These are phyloP conservation scores for Colletotrichum euphorbiae DNA, from an alignment of 2,329 filamentous ascomycete species.

Conservation along the genomic window DNA sequence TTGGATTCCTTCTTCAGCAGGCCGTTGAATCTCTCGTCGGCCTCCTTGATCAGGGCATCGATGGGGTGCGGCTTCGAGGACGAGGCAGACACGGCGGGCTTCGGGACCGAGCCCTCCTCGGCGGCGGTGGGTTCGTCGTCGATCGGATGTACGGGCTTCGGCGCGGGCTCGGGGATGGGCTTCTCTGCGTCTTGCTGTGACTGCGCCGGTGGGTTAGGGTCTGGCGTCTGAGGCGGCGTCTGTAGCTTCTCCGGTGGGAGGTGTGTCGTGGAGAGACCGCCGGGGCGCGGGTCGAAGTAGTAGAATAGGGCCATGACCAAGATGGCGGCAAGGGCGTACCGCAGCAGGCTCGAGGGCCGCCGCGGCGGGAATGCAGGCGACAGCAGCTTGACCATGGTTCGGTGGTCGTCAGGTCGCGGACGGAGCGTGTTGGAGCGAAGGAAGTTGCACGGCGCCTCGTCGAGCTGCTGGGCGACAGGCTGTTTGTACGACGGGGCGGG, in stretches of 20 bases:
- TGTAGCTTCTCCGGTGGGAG: conserved; percentile 22
- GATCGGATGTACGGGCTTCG: conserved; percentile 16
- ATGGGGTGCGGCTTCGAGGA: conserved; percentile 54
- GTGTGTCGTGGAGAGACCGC: conserved; percentile 23
- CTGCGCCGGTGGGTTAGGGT: conserved; percentile 33
- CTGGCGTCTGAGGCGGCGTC: conserved; percentile 39
- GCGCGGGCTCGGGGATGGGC: conserved; percentile 28
- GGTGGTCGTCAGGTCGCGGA: neutral
- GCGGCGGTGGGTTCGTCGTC: neutral
- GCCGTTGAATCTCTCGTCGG: conserved; percentile 52
- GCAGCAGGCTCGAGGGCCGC: conserved; percentile 63
- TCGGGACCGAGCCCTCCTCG: conserved; percentile 14
- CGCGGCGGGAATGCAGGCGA: conserved; percentile 56
- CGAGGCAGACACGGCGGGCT: conserved; percentile 38
- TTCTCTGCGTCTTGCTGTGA: conserved; percentile 27
- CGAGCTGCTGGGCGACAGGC: neutral
- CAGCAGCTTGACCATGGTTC: conserved; percentile 46
- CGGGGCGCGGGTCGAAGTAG: conserved; percentile 44
- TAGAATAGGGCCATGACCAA: conserved; percentile 59
- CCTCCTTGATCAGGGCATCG: conserved; percentile 56
- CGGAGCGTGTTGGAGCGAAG: neutral
- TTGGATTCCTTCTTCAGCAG: conserved; percentile 55
- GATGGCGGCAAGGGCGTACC: conserved; percentile 72
- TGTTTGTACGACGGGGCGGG: neutral
- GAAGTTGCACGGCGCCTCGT: neutral